phyloP scores from a whole-genome alignment of 2,329 filamentous ascomycete species.

The Fusarium proliferatum region DNA sequence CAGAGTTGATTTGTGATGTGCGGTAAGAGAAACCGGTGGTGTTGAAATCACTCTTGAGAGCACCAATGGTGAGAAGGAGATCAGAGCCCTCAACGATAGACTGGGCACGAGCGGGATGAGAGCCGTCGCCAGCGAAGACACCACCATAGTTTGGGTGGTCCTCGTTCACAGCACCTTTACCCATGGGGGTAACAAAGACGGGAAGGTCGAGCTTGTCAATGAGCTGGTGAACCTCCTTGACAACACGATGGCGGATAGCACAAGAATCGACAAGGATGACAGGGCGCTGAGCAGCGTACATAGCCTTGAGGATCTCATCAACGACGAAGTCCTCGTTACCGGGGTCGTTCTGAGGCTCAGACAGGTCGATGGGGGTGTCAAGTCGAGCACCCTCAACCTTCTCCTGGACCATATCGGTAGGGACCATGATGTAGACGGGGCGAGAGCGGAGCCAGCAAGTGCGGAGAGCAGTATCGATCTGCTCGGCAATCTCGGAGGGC shows the following conservation, averaged over 20 bases:
- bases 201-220: conserved; percentile 80
- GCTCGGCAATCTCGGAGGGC: conserved; percentile 73
- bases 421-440: conserved; percentile 86
- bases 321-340: conserved; percentile 87
- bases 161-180: conserved; percentile 86
- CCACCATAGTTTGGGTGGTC: conserved; percentile 80
- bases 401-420: conserved; percentile 81
- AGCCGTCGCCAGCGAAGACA: conserved; percentile 85
- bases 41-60: conserved; percentile 81
- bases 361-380: conserved; percentile 75
- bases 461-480: conserved; percentile 82
- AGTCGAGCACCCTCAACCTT: conserved; percentile 81
- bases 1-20: conserved; percentile 79
- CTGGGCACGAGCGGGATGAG: conserved; percentile 70
- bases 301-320: conserved; percentile 77
- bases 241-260: conserved; percentile 78
- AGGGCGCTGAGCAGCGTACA: conserved; percentile 78
- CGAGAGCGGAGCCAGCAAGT: conserved; percentile 79
- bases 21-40: conserved; percentile 85
- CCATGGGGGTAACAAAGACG: conserved; percentile 90
- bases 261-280: conserved; percentile 87
- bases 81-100: conserved; percentile 75
- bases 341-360: conserved; percentile 71
- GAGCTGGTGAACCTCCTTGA: conserved; percentile 78
- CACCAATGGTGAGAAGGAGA: conserved; percentile 76